Conservation (phyloP, 306 rosid genomes). For the Nissolia schottii region DNA sequence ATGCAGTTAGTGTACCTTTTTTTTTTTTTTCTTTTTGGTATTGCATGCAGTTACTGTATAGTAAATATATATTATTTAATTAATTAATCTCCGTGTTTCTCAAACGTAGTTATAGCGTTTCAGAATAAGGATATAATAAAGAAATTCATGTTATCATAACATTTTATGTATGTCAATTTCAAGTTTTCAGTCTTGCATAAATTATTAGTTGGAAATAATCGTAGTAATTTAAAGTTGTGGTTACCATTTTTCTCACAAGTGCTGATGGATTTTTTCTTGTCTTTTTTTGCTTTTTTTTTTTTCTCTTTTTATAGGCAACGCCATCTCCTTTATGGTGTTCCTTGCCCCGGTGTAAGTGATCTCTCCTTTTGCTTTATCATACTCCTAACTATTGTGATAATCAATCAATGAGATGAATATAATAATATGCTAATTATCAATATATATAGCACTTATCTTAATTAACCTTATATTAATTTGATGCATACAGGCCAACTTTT, state of each 20-base stretch:
- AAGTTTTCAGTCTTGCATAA: background rate
- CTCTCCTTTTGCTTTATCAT: background rate
- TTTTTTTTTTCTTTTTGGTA: no score
- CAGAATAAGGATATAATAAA: background rate
- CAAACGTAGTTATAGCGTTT: background rate
- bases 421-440: no score
- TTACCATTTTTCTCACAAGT: background rate
- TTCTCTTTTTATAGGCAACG: slow-evolving; percentile 52
- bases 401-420: background rate
- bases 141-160: background rate
- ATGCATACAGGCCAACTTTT: slow-evolving; percentile 72
- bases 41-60: background rate
- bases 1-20: no score
- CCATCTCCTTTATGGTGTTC: slow-evolving; percentile 76
- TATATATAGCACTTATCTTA: background rate
- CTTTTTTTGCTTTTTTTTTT: slow-evolving; percentile 1
- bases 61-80: background rate
- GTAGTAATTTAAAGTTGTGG: background rate
- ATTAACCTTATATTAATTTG: background rate
- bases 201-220: background rate
- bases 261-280: slow-evolving; percentile 12
- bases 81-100: background rate
- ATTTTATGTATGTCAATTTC: background rate
- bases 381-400: background rate
- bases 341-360: slow-evolving; percentile 86